Conservation (phyloP, 148 eudicot species). For the Diospyros kaki region DNA sequence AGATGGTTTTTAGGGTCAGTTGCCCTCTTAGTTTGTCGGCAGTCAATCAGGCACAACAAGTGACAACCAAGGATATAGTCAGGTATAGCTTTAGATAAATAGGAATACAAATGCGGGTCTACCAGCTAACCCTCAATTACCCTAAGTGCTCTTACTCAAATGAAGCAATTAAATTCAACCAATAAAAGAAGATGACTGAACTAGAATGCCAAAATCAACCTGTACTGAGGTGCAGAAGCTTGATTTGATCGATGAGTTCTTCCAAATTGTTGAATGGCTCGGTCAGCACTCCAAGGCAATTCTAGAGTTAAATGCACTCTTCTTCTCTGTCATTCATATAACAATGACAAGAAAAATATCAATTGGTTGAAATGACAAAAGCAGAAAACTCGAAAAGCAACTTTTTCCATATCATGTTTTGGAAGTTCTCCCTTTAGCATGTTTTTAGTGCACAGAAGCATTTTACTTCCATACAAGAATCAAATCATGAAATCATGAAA, state of each 20-base stretch:
- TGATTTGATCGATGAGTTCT: slow-evolving; percentile 99
- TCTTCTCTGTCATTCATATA: slow-evolving; percentile 55
- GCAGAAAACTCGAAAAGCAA: not conserved
- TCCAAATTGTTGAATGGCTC: slow-evolving; percentile 98
- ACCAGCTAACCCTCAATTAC: not conserved
- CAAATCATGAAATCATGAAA: not conserved
- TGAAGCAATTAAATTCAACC: not conserved
- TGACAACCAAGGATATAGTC: not conserved
- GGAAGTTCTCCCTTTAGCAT: not conserved
- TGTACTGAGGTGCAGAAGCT: slow-evolving; percentile 96
- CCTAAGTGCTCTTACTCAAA: not conserved
- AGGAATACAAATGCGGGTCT: not conserved
- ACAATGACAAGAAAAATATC: slow-evolving; percentile 5
- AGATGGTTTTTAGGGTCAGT: not conserved
- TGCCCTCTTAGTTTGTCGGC: not conserved
- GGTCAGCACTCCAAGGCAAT: slow-evolving; percentile 99
- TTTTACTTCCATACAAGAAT: not conserved
- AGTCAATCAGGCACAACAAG: too few species aligned
- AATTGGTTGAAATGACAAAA: slow-evolving; percentile 7
- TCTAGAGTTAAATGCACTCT: slow-evolving; percentile 95
- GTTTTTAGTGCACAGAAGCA: slow-evolving; percentile 5
- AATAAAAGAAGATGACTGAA: not conserved
- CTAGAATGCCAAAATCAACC: slow-evolving; percentile 33
- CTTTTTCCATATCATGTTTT: not conserved
- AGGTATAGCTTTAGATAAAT: not conserved